Evolutionary conservation across 768 basidiomycete species (phyloP).

Genomic region (Russula abietina): DNA sequence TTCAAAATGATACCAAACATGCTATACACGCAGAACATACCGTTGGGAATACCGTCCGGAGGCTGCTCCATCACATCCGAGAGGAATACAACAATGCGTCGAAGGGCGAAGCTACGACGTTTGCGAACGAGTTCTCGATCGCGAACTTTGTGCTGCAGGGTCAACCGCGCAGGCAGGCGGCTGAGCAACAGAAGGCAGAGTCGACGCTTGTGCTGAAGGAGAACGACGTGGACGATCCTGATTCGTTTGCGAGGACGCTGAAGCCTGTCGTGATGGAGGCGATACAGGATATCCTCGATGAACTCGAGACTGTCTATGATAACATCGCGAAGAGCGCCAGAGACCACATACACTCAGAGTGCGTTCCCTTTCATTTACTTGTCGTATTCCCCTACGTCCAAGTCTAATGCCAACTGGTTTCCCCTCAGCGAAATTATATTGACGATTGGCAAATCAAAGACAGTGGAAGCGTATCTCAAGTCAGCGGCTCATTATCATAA

Average conservation of each 20-base stretch:
- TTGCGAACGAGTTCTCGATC: constrained; percentile 55
- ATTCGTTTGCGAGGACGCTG: constrained; percentile 67
- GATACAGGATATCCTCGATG: constrained; percentile 92
- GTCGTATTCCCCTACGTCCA: not conserved
- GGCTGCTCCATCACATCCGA: constrained; percentile 86
- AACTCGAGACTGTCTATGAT: constrained; percentile 93
- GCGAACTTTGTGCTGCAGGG: constrained; percentile 79
- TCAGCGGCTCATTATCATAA: constrained; percentile 84
- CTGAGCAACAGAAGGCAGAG: constrained; percentile 42
- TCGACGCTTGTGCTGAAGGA: constrained; percentile 55
- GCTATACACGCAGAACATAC: constrained; percentile 74
- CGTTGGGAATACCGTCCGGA: constrained; percentile 90
- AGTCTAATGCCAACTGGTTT: not conserved
- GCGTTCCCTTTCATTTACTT: constrained; percentile 30
- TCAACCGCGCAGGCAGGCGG: constrained; percentile 50
- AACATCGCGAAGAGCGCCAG: constrained; percentile 90
- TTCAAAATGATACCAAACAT: not conserved
- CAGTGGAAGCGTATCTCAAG: constrained; percentile 91
- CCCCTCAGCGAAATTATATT: constrained; percentile 82
- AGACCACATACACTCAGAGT: constrained; percentile 99
- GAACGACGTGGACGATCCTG: constrained; percentile 68
- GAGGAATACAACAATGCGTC: constrained; percentile 90
- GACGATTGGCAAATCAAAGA: constrained; percentile 89
- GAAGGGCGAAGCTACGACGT: constrained; percentile 37
- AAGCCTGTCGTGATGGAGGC: constrained; percentile 97